Evolutionary conservation across 73 alveolate species (phyloP).

Genomic region (Effrenium voratum): DNA sequence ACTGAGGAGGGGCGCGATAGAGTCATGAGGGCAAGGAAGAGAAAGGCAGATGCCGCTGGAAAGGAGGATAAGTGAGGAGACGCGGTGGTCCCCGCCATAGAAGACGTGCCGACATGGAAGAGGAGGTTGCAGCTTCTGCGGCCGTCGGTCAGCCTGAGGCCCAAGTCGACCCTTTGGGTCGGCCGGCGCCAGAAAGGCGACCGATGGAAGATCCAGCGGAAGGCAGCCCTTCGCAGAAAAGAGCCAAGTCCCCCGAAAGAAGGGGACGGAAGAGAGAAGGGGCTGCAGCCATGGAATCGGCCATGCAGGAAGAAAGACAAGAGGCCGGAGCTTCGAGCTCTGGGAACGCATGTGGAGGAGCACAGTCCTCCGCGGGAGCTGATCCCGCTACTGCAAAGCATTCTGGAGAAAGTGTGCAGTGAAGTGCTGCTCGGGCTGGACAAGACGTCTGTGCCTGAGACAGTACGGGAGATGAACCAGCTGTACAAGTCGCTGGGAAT

Average conservation of each 20-base stretch:
- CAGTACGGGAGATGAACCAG: not conserved
- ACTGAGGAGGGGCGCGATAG: constrained; percentile 29
- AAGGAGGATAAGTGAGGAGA: not conserved
- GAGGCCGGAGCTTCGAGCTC: not conserved
- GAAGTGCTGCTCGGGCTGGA: not conserved
- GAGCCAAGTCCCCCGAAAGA: not conserved
- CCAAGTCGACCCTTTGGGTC: constrained; percentile 17
- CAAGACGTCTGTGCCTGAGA: not conserved
- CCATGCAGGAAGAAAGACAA: not conserved
- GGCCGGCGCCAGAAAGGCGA: not conserved
- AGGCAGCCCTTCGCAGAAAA: not conserved
- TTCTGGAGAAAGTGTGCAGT: not conserved
- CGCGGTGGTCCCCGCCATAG: not conserved
- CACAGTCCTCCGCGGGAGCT: not conserved
- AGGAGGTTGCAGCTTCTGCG: not conserved
- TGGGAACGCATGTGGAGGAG: not conserved
- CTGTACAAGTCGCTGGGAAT: not conserved
- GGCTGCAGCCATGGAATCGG: not conserved
- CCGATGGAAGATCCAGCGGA: not conserved
- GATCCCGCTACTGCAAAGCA: not conserved
- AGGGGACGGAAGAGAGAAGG: constrained; percentile 5
- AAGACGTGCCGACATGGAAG: not conserved
- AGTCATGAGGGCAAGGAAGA: constrained; percentile 16
- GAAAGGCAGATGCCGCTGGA: not conserved
- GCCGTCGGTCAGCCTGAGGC: constrained; percentile 30